phyloP scores from a whole-genome alignment of 23 red algal species.

The Pyropia yezoensis region DNA sequence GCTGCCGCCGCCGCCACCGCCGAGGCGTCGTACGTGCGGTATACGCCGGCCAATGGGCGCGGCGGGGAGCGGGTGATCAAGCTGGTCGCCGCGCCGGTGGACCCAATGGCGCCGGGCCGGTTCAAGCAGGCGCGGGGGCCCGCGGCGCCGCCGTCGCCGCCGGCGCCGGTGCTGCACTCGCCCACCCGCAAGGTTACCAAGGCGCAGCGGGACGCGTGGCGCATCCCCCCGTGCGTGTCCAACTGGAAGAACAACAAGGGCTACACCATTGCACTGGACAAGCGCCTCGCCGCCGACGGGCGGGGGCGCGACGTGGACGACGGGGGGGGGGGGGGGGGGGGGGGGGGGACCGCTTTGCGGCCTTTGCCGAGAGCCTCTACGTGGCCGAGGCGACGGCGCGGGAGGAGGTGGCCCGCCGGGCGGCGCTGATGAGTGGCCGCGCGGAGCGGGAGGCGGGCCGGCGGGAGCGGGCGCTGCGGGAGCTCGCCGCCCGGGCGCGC shows the following conservation, averaged over 20 bases:
- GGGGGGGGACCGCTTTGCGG: conserved; percentile 66
- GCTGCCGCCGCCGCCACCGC: conserved; percentile 1
- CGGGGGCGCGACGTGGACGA: conserved; percentile 38
- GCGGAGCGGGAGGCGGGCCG: conserved; percentile 29
- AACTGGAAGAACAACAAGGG: conserved; percentile 96
- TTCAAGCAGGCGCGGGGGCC: conserved; percentile 68
- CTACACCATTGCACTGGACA: conserved; percentile 82
- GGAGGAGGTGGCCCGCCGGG: conserved; percentile 63
- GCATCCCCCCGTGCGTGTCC: conserved; percentile 66
- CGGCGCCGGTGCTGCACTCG: conserved; percentile 78
- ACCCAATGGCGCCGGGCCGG: conserved; percentile 57
- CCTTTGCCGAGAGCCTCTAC: conserved; percentile 68
- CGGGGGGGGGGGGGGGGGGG: conserved; percentile 27
- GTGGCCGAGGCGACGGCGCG: conserved; percentile 62
- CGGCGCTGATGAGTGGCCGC: conserved; percentile 42
- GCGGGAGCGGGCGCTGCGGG: conserved; percentile 56
- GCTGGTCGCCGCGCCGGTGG: conserved; percentile 47
- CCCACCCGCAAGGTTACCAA: conserved; percentile 58
- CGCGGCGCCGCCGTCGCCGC: conserved; percentile 61
- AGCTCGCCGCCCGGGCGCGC: conserved; percentile 64
- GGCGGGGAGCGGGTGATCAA: conserved; percentile 55
- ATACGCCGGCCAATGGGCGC: conserved; percentile 56
- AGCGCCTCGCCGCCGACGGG: conserved; percentile 68
- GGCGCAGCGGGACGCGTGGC: conserved; percentile 58
- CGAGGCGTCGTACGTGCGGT: conserved; percentile 33